Base-by-base conservation (phyloP, 73 alveolate species). In the Breviolum minutum region DNA sequence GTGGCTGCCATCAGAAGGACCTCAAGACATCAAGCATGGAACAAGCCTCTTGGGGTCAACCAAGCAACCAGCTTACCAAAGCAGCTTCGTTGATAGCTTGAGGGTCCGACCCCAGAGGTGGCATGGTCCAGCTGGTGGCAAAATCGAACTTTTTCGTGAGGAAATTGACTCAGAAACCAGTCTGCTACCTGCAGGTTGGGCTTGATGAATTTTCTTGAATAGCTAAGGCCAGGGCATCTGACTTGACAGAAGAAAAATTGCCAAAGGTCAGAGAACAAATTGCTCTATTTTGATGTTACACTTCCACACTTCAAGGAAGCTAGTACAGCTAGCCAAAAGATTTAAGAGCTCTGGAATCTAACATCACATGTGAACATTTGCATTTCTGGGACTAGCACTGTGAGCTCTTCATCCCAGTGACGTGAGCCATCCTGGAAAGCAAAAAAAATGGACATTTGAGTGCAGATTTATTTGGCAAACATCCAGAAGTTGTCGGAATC, bases 71-170 rank as follows among this genome's bases (percentile, higher is more conserved):
- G 3, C 54, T 40, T 40, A 40, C 54, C 54, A 40, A 40, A 40
- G 54, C 54, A 40, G 0, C 54, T 40, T 40, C 54, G 54, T 40
- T 40, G 54, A 63, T 76, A 54, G 22, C 22, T 29, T 87, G 96
- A 77, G 63, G 19, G 61, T n/a, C 66, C 63, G 20, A 48, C 97
- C 24, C 97, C 97, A 29, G 97, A 91, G 63, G 97, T 91, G 32
- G 97, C 97, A 63, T 91, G 97, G 89, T 91, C 97, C 88, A 91
- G 30, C 64, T 91, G 97, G 88, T 91, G 83, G 88, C 97, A 91
- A 32, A 91, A 91, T 62, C 97, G 97, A 63, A 91, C 97, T 63
- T 73, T 62, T 76, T 54, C 27, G 8, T 63, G 79, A 12, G 97
- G 97, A 79, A 71, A 73, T 79, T 73, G 76, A 40, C 63, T 22